These are phyloP conservation scores for Bolboschoenoplectus hybrid DNA, from an alignment of 202 grass and related monocot genomes.

Conservation along the genomic window DNA sequence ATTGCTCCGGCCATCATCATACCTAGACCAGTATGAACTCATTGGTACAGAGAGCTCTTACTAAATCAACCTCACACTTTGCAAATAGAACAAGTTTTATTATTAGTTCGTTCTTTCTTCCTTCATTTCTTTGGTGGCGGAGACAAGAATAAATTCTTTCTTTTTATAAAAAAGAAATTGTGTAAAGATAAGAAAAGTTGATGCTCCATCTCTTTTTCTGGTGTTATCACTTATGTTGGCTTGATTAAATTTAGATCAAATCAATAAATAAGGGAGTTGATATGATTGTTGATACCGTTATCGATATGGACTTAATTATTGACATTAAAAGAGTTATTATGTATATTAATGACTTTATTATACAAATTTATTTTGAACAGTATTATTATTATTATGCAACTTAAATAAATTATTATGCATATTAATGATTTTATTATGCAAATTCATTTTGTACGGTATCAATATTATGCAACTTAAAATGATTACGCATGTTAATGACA, in stretches of 20 bases:
- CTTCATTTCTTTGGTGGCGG: conserved; percentile 2
- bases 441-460: no score
- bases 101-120: background rate
- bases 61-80: conserved; percentile 8
- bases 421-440: no score
- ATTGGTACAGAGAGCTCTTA: conserved; percentile 10
- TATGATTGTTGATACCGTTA: background rate
- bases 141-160: conserved; percentile 27
- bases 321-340: no score
- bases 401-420: no score
- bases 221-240: conserved; percentile 1
- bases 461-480: no score
- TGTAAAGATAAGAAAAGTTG: conserved; percentile 25
- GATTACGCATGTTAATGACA: no score
- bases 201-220: conserved; percentile 1
- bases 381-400: no score
- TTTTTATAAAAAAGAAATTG: background rate
- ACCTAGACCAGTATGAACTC: conserved; percentile 23
- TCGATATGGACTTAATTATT: no score
- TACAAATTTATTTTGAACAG: no score
- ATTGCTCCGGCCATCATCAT: background rate
- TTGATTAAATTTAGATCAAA: background rate
- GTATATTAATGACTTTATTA: no score
- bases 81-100: background rate
- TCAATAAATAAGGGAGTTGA: background rate